Percentiles rank a stretch among this genome's conserved stretches.
These are phyloP conservation scores for Pyricularia pennisetigena DNA, from an alignment of 2,329 filamentous ascomycete genomes.

Conservation along the genomic window DNA sequence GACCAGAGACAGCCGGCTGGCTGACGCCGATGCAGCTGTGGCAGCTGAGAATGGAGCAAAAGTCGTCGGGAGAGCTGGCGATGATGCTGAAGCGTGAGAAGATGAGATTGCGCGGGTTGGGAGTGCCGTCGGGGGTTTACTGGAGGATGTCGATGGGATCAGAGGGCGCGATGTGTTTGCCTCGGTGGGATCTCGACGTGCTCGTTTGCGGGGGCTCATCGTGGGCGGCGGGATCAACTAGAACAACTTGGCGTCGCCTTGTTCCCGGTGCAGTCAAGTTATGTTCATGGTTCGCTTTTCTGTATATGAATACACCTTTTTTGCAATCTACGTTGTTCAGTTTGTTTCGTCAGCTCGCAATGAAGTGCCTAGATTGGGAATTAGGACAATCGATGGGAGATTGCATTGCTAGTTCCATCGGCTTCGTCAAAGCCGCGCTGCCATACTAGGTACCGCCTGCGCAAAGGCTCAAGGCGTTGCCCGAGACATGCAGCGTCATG, in stretches of 20 bases:
- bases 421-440: not conserved
- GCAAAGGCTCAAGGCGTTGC: not conserved
- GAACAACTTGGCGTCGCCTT: not conserved
- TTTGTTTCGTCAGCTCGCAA: not conserved
- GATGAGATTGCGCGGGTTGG: not conserved
- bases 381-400: not conserved
- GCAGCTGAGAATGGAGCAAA: not conserved
- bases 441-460: not conserved
- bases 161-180: conserved; percentile 5
- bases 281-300: not conserved
- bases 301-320: not conserved
- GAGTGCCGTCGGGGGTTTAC: not conserved
- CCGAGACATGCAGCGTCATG: conserved; percentile 1
- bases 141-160: not conserved
- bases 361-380: not conserved
- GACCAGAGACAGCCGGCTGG: not conserved
- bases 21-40: not conserved
- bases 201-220: conserved; percentile 33
- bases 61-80: not conserved
- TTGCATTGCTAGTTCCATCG: not conserved
- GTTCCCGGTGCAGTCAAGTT: not conserved
- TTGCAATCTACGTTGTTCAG: not conserved
- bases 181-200: conserved; percentile 23
- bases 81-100: not conserved
- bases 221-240: not conserved